Base-by-base conservation (phyloP, 1,284 basidiomycete genomes). In the Volvariella volvacea region DNA sequence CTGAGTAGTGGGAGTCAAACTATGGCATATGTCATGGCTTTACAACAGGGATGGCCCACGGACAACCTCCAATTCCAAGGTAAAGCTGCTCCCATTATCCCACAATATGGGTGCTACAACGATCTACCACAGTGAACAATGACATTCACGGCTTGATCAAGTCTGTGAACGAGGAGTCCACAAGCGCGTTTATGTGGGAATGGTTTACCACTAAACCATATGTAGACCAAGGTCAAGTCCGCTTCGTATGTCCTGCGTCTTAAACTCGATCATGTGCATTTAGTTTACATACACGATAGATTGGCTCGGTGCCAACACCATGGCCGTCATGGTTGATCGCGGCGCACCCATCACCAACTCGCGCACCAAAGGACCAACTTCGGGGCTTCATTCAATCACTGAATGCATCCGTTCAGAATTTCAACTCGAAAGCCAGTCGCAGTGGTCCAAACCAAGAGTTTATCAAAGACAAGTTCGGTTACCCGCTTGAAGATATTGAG, bases 171-270 rank as follows among this genome's bases (percentile, higher is more conserved):
- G 80, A 87, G 42, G 88, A 83, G 0, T 72, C 79, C 17, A 88
- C 84, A 14, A 85, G 83, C 55, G 86, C 84, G 10, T 91, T 90
- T 64, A 87, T 92, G 79, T 96, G 93, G 92, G 92, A 95, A 63
- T 93, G 89, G 88, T 97, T 96, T 65, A 98, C 95, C 1, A 97
- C 94, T 14, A 98, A 97, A 62, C 94, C 95, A 1, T 96, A 79
- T 56, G 78, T 76, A 12, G 90, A 95, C 61, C 73, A 74, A 12
- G 89, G 88, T 22, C 81, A 92, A 62, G 88, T 85, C 39, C 80
- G 85, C 37, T 92, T 93, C 57, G 86, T 88, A 56, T 51, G 83
- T 75, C 14, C 32, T 16, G 22, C 15, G 15, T 21, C 22, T 25
- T 12, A 12, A 4, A 36, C n/a, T 19, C n/a, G 37, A 16, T 32